Evolutionary conservation across 192 early-diverging fungal species (phyloP).

Genomic region (Pilobolus umbonatus): DNA sequence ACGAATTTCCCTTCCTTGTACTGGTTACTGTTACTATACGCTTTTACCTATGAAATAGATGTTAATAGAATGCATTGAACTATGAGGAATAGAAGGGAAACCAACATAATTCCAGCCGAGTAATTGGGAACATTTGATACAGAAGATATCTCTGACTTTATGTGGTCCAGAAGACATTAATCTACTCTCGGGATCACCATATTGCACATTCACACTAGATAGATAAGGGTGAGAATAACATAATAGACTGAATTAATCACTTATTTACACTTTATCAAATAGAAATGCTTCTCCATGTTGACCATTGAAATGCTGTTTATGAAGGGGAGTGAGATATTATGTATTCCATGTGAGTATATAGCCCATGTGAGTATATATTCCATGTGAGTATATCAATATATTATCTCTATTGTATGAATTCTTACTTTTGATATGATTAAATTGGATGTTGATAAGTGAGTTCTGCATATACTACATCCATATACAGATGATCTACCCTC

Average conservation of each 20-base stretch:
- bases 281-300: conserved; percentile 29
- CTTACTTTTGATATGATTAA: conserved; percentile 9
- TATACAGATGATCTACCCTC: not conserved
- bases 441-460: conserved; percentile 7
- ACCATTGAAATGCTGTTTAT: conserved; percentile 30
- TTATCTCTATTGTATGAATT: not conserved
- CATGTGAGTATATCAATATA: not conserved
- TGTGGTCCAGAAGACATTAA: conserved; percentile 30
- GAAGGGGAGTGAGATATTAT: not conserved
- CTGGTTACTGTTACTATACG: conserved; percentile 28
- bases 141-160: conserved; percentile 22
- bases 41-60: conserved; percentile 24
- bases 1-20: conserved; percentile 37
- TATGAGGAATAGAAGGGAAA: not conserved
- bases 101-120: conserved; percentile 34
- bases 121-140: conserved; percentile 24
- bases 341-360: not conserved
- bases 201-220: conserved; percentile 23
- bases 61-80: conserved; percentile 2
- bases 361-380: not conserved
- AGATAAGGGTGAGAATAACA: conserved; percentile 4
- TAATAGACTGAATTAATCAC: not conserved
- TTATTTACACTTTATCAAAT: conserved; percentile 15
- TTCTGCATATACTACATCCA: conserved; percentile 1
- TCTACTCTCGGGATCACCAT: conserved; percentile 20